These are phyloP conservation scores for Pseudogymnoascus sp. DNA, from an alignment of 2,329 filamentous ascomycete genomes.

Conservation along the genomic window DNA sequence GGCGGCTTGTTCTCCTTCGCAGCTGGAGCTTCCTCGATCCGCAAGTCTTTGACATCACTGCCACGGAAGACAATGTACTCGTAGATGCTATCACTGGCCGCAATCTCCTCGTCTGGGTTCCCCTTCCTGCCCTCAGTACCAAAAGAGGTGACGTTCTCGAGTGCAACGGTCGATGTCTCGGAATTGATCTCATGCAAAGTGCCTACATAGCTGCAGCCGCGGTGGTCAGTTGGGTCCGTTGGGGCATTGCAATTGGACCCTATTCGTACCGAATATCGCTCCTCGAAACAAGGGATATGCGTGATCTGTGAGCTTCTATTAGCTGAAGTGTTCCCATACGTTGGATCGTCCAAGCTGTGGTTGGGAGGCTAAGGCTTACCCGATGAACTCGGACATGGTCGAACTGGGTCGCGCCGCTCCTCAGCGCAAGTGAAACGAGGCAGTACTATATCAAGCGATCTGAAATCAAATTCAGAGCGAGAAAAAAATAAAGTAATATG, in stretches of 20 bases:
- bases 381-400: constrained; percentile 54
- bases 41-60: constrained; percentile 96
- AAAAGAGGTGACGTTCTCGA: constrained; percentile 91
- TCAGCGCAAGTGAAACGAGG: neutral
- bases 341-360: neutral
- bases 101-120: constrained; percentile 72
- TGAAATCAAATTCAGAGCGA: constrained; percentile 9
- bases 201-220: constrained; percentile 70
- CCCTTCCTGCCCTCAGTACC: constrained; percentile 86
- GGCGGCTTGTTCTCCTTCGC: constrained; percentile 68
- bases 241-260: constrained; percentile 12
- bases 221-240: constrained; percentile 19
- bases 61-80: constrained; percentile 98
- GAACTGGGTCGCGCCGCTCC: constrained; percentile 4
- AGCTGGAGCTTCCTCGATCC: constrained; percentile 75
- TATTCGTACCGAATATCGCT: constrained; percentile 82
- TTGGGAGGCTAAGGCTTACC: constrained; percentile 35
- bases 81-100: constrained; percentile 80
- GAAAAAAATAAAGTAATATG: neutral
- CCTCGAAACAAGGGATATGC: constrained; percentile 94
- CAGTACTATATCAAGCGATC: constrained; percentile 5
- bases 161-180: constrained; percentile 89
- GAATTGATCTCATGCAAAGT: constrained; percentile 97
- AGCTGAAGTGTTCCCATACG: constrained; percentile 18
- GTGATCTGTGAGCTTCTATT: constrained; percentile 54